Evolutionary conservation across 202 grass and related monocot genomes (phyloP).

Genomic region (Setaria italica): DNA sequence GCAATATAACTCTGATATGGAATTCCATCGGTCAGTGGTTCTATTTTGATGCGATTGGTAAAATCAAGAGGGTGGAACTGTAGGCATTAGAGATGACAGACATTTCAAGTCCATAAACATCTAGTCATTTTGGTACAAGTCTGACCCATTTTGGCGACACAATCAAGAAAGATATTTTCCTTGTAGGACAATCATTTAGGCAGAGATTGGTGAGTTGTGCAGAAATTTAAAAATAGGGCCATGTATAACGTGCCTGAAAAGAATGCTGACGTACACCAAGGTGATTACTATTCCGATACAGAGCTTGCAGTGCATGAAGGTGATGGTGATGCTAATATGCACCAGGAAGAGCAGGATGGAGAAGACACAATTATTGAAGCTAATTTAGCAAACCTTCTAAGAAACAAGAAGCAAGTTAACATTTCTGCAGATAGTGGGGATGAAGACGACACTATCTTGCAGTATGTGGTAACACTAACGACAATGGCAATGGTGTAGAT

Average conservation of each 20-base stretch:
- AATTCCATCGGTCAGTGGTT: not conserved
- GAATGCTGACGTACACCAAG: too few relatives aligned
- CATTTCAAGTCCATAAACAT: too few relatives aligned
- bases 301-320: not conserved
- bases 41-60: not conserved
- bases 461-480: not conserved
- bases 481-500: too few relatives aligned
- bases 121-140: not conserved
- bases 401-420: not conserved
- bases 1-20: not conserved
- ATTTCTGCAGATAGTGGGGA: not conserved
- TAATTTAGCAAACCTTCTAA: not conserved
- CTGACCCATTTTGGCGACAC: not conserved
- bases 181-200: not conserved
- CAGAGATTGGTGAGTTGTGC: not conserved
- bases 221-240: not conserved
- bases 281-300: not conserved
- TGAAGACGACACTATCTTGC: not conserved
- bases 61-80: too few relatives aligned
- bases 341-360: not conserved
- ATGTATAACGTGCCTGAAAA: too few relatives aligned
- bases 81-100: too few relatives aligned
- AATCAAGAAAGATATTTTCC: not conserved
- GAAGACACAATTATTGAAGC: not conserved
- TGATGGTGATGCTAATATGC: not conserved